Evolutionary conservation across 1,139 yeast genomes (phyloP), one percentile per base, ranked within the genome.

Genomic region (Yamadazyma spencermartinsiae): DNA sequence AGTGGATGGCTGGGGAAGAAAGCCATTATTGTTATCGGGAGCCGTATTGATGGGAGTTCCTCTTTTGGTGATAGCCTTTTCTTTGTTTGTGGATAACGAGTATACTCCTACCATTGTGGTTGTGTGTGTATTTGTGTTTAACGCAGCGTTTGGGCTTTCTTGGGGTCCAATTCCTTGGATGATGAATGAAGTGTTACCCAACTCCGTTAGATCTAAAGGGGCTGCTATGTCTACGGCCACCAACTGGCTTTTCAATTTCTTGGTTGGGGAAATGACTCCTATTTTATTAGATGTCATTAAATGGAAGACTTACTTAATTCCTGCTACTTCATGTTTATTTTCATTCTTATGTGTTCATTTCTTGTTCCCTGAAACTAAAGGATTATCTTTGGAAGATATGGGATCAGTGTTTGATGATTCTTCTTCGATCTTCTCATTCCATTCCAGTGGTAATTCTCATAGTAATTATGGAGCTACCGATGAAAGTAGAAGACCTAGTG

Each of bases 81-180:
- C 86, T 29, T 72, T 86, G 56, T 77, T 68, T 54, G 56, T 82
- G 36, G 72, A 84, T 52, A 69, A 80, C 33, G 56, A 72, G 2
- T 70, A 72, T 38, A 87, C 96, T 2, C 86, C 96, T 6, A 69
- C 68, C 11, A 60, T 80, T 40, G 96, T 89, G 24, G 96, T 88
- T 2, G 55, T 76, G 1, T 78, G 86, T 52, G 95, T 89, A 17
- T 76, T 89, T 37, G 62, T 86, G 11, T 85, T 82, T 64, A 90
- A 88, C 54, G 87, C 95, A 0, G 86, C 86, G 23, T 88, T 88
- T 63, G 96, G 96, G 9, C 81, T 81, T 51, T 76, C 86, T 40
- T 88, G 96, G 95, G 96, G 96, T 9, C 97, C 97, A 3, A 82
- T 90, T 43, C 96, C 96, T 6, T 89, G 97, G 97, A 72, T 90